Conservation (phyloP, 108 stramenopile species). For the Chaetoceros tenuissimus region DNA sequence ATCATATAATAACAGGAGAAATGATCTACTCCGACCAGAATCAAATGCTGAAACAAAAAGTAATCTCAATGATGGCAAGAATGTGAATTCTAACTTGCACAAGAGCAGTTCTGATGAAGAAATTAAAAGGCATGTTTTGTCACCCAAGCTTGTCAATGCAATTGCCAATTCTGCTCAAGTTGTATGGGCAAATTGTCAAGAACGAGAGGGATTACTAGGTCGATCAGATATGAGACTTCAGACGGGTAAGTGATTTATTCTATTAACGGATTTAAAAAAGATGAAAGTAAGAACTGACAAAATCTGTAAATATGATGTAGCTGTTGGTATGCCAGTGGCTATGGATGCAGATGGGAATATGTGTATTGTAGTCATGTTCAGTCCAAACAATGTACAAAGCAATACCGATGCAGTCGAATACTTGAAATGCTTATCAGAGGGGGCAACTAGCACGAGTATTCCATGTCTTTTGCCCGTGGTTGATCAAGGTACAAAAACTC, state of each 20-base stretch:
- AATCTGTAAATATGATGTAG: too few relatives aligned
- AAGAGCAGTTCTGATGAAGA: slow-evolving; percentile 8
- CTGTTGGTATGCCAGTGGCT: slow-evolving; percentile 93
- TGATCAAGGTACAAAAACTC: slow-evolving; percentile 25
- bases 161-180: slow-evolving; percentile 87
- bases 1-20: slow-evolving; percentile 72
- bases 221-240: slow-evolving; percentile 90
- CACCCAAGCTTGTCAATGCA: slow-evolving; percentile 86
- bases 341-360: slow-evolving; percentile 77
- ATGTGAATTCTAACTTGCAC: background rate
- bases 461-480: slow-evolving; percentile 75
- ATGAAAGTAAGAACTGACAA: too few relatives aligned
- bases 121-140: slow-evolving; percentile 66
- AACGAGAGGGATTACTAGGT: slow-evolving; percentile 80
- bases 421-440: slow-evolving; percentile 66
- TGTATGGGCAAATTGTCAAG: slow-evolving; percentile 91
- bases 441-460: slow-evolving; percentile 65
- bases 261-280: too few relatives aligned
- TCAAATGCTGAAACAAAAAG: slow-evolving; percentile 31
- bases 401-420: slow-evolving; percentile 78
- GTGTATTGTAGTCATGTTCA: slow-evolving; percentile 90
- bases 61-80: slow-evolving; percentile 30
- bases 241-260: too few relatives aligned
- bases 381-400: slow-evolving; percentile 77
- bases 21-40: slow-evolving; percentile 68